These are phyloP conservation scores for Trypanosoma boissoni DNA, from an alignment of 208 protist species.

Conservation along the genomic window DNA sequence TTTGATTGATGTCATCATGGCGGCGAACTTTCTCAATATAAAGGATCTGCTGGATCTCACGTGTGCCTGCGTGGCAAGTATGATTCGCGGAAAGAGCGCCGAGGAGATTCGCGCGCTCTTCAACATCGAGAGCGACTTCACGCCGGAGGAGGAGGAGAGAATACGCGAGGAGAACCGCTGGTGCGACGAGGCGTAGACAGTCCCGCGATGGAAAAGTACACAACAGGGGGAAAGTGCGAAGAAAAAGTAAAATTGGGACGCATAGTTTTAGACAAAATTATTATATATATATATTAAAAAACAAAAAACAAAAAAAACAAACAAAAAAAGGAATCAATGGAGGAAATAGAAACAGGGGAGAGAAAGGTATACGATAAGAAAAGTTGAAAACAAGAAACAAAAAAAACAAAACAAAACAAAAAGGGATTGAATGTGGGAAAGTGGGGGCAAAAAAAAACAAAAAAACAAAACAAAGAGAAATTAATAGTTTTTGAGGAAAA, in stretches of 20 bases:
- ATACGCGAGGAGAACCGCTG: slow-evolving; percentile 86
- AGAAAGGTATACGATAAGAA: background rate
- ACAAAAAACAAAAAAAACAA: background rate
- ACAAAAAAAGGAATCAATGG: background rate
- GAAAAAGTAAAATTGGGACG: background rate
- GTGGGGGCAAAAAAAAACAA: background rate
- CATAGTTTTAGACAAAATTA: background rate
- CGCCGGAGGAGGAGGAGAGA: slow-evolving; percentile 92
- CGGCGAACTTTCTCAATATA: slow-evolving; percentile 94
- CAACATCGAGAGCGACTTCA: slow-evolving; percentile 96
- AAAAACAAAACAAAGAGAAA: background rate
- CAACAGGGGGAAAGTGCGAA: too few relatives aligned
- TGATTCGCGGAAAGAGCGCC: slow-evolving; percentile 94
- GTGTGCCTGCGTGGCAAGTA: slow-evolving; percentile 91
- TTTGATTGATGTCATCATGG: slow-evolving; percentile 93
- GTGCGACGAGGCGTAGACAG: slow-evolving; percentile 83
- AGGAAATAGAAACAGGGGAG: background rate
- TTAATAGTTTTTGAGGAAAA: background rate
- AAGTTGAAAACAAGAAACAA: background rate
- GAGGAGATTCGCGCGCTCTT: slow-evolving; percentile 93
- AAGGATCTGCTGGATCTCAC: slow-evolving; percentile 93
- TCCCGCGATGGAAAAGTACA: too few relatives aligned
- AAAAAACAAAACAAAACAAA: background rate
- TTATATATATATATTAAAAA: background rate
- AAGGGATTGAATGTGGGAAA: background rate